phyloP scores from a whole-genome alignment of 139 green algal species.

The Micromonas commoda region DNA sequence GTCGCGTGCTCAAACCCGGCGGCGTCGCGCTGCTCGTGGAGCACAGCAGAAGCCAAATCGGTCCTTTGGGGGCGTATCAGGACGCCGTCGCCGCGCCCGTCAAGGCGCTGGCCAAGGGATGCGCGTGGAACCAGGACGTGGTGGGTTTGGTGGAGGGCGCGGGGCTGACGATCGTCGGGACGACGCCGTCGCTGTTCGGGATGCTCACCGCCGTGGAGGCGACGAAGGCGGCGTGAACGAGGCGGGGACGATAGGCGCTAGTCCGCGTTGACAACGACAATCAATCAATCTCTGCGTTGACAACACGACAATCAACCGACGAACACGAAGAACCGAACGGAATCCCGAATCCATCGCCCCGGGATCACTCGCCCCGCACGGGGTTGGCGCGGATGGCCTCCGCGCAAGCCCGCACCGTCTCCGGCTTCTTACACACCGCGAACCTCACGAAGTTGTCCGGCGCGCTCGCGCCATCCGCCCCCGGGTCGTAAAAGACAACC shows the following conservation, averaged over 20 bases:
- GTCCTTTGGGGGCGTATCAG: slow-evolving; percentile 15
- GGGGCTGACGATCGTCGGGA: not conserved
- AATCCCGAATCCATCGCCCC: too few relatives aligned
- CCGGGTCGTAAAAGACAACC: slow-evolving; percentile 22
- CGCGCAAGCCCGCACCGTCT: not conserved
- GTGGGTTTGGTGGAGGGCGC: not conserved
- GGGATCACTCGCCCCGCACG: too few relatives aligned
- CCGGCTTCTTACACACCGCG: slow-evolving; percentile 30
- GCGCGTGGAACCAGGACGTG: slow-evolving; percentile 29
- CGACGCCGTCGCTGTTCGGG: not conserved
- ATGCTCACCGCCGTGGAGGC: not conserved
- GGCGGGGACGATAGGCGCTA: too few relatives aligned
- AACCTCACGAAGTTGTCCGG: slow-evolving; percentile 25
- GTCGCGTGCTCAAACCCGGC: not conserved
- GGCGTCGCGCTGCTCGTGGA: slow-evolving; percentile 12
- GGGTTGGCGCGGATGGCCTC: slow-evolving; percentile 11
- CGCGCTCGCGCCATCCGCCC: not conserved
- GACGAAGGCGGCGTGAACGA: not conserved
- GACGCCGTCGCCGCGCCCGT: not conserved
- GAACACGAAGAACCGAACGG: too few relatives aligned
- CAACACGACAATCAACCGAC: too few relatives aligned
- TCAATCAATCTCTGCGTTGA: too few relatives aligned
- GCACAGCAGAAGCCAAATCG: not conserved
- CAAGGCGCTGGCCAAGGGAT: slow-evolving; percentile 5
- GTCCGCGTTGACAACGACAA: too few relatives aligned